Percentiles rank a stretch among this genome's conserved stretches.
phyloP scores from a whole-genome alignment of 2,329 filamentous ascomycete genomes.

The Aspergillus caelatus region DNA sequence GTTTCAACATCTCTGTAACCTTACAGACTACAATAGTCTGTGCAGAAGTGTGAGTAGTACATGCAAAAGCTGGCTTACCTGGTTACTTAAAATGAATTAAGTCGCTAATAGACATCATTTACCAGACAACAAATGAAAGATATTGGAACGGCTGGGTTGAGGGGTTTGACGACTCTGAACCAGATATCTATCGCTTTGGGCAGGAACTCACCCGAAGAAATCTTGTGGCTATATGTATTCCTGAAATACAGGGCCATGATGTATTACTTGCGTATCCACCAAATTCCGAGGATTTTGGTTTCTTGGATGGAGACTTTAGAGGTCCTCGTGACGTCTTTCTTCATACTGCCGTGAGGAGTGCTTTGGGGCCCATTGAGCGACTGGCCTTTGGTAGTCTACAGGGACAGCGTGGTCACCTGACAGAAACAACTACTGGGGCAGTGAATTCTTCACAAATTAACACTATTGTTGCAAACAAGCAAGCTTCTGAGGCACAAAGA shows the following conservation, averaged over 20 bases:
- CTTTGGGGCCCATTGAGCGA: conserved; percentile 15
- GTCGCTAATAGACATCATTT: not conserved
- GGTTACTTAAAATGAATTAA: not conserved
- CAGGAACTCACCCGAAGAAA: conserved; percentile 28
- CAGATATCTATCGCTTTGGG: conserved; percentile 28
- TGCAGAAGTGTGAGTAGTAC: conserved; percentile 30
- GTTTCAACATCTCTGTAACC: conserved; percentile 36
- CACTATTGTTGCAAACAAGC: not conserved
- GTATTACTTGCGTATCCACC: conserved; percentile 35
- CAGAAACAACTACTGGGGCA: not conserved
- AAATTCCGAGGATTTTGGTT: conserved; percentile 27
- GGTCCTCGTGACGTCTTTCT: conserved; percentile 19
- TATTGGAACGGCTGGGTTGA: conserved; percentile 37
- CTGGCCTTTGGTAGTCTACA: not conserved
- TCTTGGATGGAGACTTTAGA: conserved; percentile 20
- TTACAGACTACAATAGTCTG: conserved; percentile 30
- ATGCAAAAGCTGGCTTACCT: not conserved
- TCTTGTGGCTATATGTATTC: conserved; percentile 34
- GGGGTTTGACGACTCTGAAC: conserved; percentile 36
- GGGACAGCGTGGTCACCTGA: not conserved
- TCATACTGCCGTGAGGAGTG: conserved; percentile 24
- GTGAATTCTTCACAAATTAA: not conserved
- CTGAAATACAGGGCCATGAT: conserved; percentile 12
- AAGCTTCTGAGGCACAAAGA: not conserved
- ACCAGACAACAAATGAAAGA: conserved; percentile 16